Base-by-base conservation (phyloP, 257 asterid species). In the Orobanche coerulescens region DNA sequence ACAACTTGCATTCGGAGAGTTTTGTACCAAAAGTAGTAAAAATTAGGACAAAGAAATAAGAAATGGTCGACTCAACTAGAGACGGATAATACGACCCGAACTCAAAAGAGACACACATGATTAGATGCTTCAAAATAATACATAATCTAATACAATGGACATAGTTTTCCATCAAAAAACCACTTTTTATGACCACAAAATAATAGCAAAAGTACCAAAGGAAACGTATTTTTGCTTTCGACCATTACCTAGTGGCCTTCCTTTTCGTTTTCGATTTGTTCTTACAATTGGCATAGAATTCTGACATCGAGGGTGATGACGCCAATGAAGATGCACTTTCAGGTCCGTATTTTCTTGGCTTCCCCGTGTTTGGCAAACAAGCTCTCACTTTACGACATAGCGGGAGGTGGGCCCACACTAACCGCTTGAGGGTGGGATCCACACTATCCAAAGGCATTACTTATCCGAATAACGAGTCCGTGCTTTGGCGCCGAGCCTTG, bases 191-290 rank as follows among this genome's bases (percentile, higher is more conserved):
- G 49, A 63, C 19, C 10, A 24, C n/a, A 69, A 46, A 42, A 5
- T 24, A 61, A 6, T 23, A 61, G 16, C 4, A 20, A 54, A 24
- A 55, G 46, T 82, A 84, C 94, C 89, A 66, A 66, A 58, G 33
- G 83, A 70, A 55, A 69, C 54, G 13, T 71, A 68, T 51, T 75
- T 82, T 23, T 73, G 86, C 65, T 70, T 82, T 44, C 80, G 76
- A 18, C 89, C 82, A 46, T 67, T 62, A 55, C 88, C 88, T 4
- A 84, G 88, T 28, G 93, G 88, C 49, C 93, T 75, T 68, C 88
- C 93, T 58, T 86, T 76, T 54, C 79, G 59, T 69, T 77, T 84
- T 51, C 66, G 80, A 65, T 70, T 63, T 24, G 80, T 71, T n/a
- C 73, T 49, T 26, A 81, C 73, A 46, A 69, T 51, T n/a, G 77